Conservation (phyloP, 768 basidiomycete species). For the Polyporus arcularius region DNA sequence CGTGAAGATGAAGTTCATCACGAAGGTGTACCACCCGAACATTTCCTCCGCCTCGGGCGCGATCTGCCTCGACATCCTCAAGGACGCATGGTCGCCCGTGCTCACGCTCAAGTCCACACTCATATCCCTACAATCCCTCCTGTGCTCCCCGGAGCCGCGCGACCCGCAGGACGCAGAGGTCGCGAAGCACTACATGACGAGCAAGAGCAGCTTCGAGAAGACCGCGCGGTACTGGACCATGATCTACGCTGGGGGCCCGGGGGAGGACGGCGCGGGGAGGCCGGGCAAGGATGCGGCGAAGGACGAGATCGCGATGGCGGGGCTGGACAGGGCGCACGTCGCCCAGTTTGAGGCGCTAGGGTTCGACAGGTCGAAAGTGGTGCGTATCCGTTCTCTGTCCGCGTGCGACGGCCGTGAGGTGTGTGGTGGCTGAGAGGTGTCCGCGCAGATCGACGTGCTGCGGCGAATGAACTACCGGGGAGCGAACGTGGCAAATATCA, state of each 20-base stretch:
- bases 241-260: slow-evolving; percentile 81
- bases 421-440: background rate
- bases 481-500: slow-evolving; percentile 74
- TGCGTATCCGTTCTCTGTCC: slow-evolving; percentile 43
- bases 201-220: slow-evolving; percentile 82
- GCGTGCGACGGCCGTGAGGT: background rate
- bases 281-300: slow-evolving; percentile 27
- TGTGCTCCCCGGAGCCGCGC: slow-evolving; percentile 93
- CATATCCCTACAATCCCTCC: slow-evolving; percentile 89
- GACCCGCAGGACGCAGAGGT: slow-evolving; percentile 99
- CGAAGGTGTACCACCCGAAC: slow-evolving; percentile 96
- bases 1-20: slow-evolving; percentile 98
- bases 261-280: slow-evolving; percentile 39
- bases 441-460: slow-evolving; percentile 78
- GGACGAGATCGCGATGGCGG: slow-evolving; percentile 67
- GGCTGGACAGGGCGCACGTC: slow-evolving; percentile 81
- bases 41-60: slow-evolving; percentile 92
- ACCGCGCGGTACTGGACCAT: slow-evolving; percentile 95
- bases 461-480: slow-evolving; percentile 87
- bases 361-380: slow-evolving; percentile 82
- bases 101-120: slow-evolving; percentile 95
- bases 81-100: slow-evolving; percentile 95
- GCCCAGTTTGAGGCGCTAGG: slow-evolving; percentile 82
- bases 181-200: slow-evolving; percentile 94
- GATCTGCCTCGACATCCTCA: slow-evolving; percentile 88